Base-by-base conservation (phyloP, 306 rosid genomes). In the Urtica urens region DNA sequence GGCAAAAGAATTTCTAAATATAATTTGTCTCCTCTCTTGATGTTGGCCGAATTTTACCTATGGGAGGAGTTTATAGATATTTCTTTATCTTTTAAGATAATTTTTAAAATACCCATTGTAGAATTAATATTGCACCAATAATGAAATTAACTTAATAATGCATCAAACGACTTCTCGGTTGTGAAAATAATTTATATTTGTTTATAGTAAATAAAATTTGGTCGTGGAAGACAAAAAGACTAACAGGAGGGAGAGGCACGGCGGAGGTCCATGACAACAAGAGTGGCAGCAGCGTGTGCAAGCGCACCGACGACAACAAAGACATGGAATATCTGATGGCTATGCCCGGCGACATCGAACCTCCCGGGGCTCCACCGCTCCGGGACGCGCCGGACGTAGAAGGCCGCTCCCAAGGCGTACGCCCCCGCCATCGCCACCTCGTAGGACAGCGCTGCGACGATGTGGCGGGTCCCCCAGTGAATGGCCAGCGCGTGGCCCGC, bases 291-390 rank as follows among this genome's bases (percentile, higher is more conserved):
- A 37, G 72, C 42, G 39, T 84, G 99, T 9, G 82, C 72, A 47
- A 90, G 80, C 0, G 94, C 97, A 35, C 90, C 95, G 1, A 90
- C 73, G 53, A 84, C 87, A 33, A 85, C 95, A 57, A 90, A 79
- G 28, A 75, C 66, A 42, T 90, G 95, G 64, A 90, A 90, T 19
- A 90, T 69, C 81, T 90, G 99, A 58, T 90, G 99, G 74, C 95
- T 90, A 35, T 90, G 99, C 14, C 95, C 92, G 10, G 92, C 94
- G 67, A 90, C 66, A 57, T 90, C 95, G 3, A 90, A 90, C 14
- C 77, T 71, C 49, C 94, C 99, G 0, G 94, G 99, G 65, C 78
- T 80, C 95, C 93, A 85, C 62, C 73, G 38, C 50, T 90, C 92
- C 1, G 94, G 99, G 44, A 90, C 64, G 55, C 99, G 63, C 43